These are phyloP conservation scores for Eucalyptus shirleyi DNA, from an alignment of 345 rosid genomes.

Conservation along the genomic window DNA sequence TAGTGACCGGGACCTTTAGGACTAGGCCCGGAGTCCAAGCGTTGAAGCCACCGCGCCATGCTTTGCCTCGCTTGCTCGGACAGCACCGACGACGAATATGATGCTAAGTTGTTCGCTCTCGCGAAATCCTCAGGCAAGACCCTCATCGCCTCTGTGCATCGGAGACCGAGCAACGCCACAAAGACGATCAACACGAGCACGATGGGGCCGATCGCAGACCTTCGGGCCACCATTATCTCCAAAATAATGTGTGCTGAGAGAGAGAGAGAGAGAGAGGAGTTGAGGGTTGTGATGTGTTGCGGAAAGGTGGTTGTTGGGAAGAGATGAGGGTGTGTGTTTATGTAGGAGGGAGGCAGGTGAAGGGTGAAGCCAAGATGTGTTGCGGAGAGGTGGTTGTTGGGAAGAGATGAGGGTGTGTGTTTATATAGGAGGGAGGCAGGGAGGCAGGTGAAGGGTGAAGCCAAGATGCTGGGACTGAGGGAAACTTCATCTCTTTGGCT, in stretches of 20 bases:
- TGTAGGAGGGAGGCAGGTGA: neutral
- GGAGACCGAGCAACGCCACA: neutral
- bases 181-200: neutral
- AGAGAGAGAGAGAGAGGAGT: neutral
- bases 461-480: neutral
- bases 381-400: neutral
- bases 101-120: conserved; percentile 1
- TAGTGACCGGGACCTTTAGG: conserved; percentile 31
- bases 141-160: neutral
- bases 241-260: neutral
- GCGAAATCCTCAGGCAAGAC: neutral
- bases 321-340: neutral
- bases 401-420: neutral
- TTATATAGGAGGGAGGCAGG: neutral
- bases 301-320: neutral
- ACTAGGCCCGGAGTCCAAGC: conserved; percentile 25
- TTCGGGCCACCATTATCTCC: neutral
- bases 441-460: neutral
- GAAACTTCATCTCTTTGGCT: neutral
- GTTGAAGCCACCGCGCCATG: conserved; percentile 16
- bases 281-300: neutral
- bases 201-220: neutral
- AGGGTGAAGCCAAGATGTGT: neutral
- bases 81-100: neutral
- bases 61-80: conserved; percentile 8